Evolutionary conservation across 179 eudicot species (phyloP).

Genomic region (Sideroxylon spinosum): DNA sequence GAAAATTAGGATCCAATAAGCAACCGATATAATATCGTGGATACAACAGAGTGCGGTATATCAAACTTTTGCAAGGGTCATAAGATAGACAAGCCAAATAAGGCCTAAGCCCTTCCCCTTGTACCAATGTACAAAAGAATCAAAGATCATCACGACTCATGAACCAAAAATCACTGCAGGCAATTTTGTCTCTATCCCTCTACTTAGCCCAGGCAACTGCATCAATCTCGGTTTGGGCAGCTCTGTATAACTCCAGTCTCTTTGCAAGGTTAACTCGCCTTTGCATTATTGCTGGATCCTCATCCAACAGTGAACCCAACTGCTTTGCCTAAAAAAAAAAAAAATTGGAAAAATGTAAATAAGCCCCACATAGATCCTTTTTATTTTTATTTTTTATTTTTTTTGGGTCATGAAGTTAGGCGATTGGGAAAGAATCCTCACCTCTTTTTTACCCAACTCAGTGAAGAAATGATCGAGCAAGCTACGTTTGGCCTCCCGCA

Average conservation of each 20-base stretch:
- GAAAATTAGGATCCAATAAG: neutral
- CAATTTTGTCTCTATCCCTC: neutral
- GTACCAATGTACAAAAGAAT: neutral
- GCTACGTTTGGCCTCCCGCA: conserved; percentile 93
- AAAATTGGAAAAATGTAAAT: neutral
- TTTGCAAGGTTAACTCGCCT: conserved; percentile 52
- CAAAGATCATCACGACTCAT: neutral
- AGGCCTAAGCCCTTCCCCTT: conserved; percentile 5
- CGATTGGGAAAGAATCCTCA: conserved; percentile 14
- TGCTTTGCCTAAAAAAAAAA: conserved; percentile 36
- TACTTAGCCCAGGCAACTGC: conserved; percentile 72
- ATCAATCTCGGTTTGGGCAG: conserved; percentile 72
- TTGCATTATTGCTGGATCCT: conserved; percentile 80
- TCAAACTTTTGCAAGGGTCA: neutral
- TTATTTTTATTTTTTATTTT: neutral
- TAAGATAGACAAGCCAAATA: neutral
- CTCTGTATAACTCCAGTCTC: conserved; percentile 74
- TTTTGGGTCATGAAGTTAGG: no score
- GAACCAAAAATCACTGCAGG: neutral
- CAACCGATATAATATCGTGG: neutral
- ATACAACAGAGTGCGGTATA: neutral
- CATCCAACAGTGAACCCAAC: conserved; percentile 61
- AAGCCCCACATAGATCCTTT: no score
- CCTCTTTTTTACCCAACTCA: conserved; percentile 86
- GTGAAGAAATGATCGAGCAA: conserved; percentile 86